These are phyloP conservation scores for Saturnispora galanensis DNA, from an alignment of 805 yeast species.

Conservation along the genomic window DNA sequence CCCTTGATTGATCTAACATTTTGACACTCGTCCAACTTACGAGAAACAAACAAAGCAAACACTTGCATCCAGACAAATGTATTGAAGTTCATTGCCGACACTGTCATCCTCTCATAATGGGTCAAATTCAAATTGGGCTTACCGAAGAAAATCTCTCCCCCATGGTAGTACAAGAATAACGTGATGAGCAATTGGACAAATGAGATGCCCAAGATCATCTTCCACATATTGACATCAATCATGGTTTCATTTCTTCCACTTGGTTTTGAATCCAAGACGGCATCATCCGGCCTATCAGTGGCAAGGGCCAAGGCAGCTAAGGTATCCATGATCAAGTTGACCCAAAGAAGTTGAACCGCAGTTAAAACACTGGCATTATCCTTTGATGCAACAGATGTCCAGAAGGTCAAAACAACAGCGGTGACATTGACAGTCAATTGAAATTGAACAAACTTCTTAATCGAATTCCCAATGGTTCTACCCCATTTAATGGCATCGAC, in stretches of 20 bases:
- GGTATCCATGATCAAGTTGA: conserved; percentile 95
- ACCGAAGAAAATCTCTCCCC: conserved; percentile 47
- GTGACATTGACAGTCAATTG: conserved; percentile 94
- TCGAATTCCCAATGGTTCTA: conserved; percentile 88
- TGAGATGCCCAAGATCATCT: conserved; percentile 91
- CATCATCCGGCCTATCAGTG: conserved; percentile 89
- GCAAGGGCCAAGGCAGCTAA: conserved; percentile 96
- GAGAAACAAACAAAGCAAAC: conserved; percentile 82
- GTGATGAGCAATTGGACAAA: conserved; percentile 70
- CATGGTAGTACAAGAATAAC: conserved; percentile 73
- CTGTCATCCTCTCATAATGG: conserved; percentile 42
- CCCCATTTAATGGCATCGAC: conserved; percentile 99
- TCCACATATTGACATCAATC: conserved; percentile 93
- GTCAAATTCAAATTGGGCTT: conserved; percentile 14
- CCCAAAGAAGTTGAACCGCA: conserved; percentile 97
- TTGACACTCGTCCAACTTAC: conserved; percentile 76
- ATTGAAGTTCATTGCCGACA: conserved; percentile 84
- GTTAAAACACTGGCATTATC: conserved; percentile 82
- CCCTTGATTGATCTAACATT: conserved; percentile 47
- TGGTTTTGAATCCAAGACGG: conserved; percentile 71
- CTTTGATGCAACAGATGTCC: conserved; percentile 79
- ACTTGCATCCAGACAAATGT: conserved; percentile 97
- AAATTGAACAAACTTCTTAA: conserved; percentile 91
- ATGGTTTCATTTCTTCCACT: conserved; percentile 71
- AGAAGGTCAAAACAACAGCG: conserved; percentile 90